Evolutionary conservation across 495 filamentous ascomycete species (phyloP).

Genomic region (Letharia columbiana): DNA sequence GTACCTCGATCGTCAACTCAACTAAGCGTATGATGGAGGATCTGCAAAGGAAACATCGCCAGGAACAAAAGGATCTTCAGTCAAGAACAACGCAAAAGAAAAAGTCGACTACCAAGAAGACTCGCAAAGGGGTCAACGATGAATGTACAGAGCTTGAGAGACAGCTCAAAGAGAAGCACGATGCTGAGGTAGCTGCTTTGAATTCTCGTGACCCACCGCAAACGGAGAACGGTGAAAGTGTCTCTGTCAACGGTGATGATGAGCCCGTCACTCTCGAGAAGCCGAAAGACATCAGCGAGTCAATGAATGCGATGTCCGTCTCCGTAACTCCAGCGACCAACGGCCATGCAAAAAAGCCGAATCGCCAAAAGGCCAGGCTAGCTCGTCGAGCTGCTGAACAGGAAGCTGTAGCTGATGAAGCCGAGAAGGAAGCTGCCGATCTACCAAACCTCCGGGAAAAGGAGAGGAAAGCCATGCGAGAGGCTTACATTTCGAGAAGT

Average conservation of each 20-base stretch:
- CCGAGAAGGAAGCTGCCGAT: conserved; percentile 62
- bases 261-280: not conserved
- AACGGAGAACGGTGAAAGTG: conserved; percentile 19
- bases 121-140: conserved; percentile 76
- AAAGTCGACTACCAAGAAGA: conserved; percentile 93
- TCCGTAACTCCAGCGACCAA: conserved; percentile 18
- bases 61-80: conserved; percentile 82
- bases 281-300: not conserved
- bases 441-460: conserved; percentile 65
- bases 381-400: conserved; percentile 81
- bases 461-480: conserved; percentile 62
- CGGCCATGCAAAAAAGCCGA: conserved; percentile 58
- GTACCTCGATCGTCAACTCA: not conserved
- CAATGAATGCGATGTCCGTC: conserved; percentile 9
- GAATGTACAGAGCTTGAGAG: conserved; percentile 69
- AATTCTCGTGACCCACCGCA: conserved; percentile 31
- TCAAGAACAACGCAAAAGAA: conserved; percentile 84
- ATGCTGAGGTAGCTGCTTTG: conserved; percentile 53
- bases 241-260: conserved; percentile 12
- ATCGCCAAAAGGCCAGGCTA: conserved; percentile 82
- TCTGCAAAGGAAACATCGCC: conserved; percentile 69
- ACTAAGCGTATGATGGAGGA: conserved; percentile 49
- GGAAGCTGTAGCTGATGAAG: conserved; percentile 55
- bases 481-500: conserved; percentile 49
- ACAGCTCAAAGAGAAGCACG: conserved; percentile 58